Percentiles rank a stretch among this genome's conserved stretches.
phyloP scores from a whole-genome alignment of 2,329 filamentous ascomycete species.

The Cladosporium sp. region DNA sequence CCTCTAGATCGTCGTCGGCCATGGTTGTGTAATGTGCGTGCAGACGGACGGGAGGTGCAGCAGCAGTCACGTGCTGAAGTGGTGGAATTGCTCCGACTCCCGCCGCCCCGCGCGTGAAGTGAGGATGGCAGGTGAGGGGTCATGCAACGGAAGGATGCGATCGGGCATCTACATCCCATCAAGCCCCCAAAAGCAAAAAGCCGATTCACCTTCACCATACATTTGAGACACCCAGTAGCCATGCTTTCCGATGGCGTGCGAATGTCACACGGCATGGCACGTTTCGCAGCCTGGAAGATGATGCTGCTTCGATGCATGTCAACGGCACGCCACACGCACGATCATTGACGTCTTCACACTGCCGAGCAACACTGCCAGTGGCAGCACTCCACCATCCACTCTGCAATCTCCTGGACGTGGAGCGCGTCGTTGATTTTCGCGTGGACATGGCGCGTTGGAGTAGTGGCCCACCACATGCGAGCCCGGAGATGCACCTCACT shows the following conservation, averaged over 20 bases:
- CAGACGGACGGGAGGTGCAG: constrained; percentile 17
- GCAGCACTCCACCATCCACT: neutral
- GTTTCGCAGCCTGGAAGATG: neutral
- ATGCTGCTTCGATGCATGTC: neutral
- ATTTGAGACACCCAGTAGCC: neutral
- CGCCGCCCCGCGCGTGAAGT: neutral
- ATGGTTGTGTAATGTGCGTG: constrained; percentile 42
- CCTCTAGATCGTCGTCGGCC: constrained; percentile 67
- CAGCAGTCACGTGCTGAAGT: constrained; percentile 19
- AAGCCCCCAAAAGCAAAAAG: neutral
- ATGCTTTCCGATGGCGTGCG: constrained; percentile 14
- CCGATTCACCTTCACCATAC: neutral
- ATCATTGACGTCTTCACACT: constrained; percentile 15
- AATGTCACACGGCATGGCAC: constrained; percentile 3
- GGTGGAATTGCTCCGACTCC: constrained; percentile 2
- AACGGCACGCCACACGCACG: neutral
- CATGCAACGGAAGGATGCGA: neutral
- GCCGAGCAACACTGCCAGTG: constrained; percentile 3
- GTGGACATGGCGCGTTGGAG: constrained; percentile 3
- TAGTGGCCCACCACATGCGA: neutral
- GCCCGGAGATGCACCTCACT: neutral
- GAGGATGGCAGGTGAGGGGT: constrained; percentile 5
- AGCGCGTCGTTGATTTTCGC: constrained; percentile 8
- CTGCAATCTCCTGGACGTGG: constrained; percentile 14
- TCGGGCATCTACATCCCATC: neutral